phyloP scores from a whole-genome alignment of 345 rosid species.

The Eucalyptus curtisii region DNA sequence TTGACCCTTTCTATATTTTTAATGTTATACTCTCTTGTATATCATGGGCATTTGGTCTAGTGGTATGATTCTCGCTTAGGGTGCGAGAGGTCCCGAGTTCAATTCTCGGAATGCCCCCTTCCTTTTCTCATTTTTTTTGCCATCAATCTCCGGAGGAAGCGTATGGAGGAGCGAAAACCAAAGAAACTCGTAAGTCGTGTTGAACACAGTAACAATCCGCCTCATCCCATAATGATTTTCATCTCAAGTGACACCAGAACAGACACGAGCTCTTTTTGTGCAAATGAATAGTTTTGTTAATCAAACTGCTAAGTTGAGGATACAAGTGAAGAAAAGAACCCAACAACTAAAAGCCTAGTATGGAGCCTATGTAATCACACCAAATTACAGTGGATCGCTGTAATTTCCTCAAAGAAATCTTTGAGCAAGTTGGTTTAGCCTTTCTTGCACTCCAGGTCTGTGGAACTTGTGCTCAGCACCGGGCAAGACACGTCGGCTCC shows the following conservation, averaged over 20 bases:
- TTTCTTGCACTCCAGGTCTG: slow-evolving; percentile 7
- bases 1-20: rapidly evolving
- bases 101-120: slow-evolving; percentile 60
- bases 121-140: not conserved
- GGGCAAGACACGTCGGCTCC: slow-evolving; percentile 24
- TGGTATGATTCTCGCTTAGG: slow-evolving; percentile 92
- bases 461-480: not conserved
- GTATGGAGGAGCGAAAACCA: not conserved
- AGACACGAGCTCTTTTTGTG: not conserved
- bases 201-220: not conserved
- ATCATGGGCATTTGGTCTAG: slow-evolving; percentile 65
- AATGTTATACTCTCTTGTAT: rapidly evolving
- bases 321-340: not conserved
- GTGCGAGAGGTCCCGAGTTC: slow-evolving; percentile 83
- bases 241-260: not conserved
- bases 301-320: not conserved
- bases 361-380: not conserved
- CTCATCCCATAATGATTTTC: not conserved
- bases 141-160: not conserved
- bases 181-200: not conserved
- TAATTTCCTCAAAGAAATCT: not conserved
- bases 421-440: not conserved
- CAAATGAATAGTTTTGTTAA: not conserved
- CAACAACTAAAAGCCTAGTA: not conserved
- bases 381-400: not conserved